These are phyloP conservation scores for Pestalotiopsis sp. DNA, from an alignment of 2,329 filamentous ascomycete species.

Conservation along the genomic window DNA sequence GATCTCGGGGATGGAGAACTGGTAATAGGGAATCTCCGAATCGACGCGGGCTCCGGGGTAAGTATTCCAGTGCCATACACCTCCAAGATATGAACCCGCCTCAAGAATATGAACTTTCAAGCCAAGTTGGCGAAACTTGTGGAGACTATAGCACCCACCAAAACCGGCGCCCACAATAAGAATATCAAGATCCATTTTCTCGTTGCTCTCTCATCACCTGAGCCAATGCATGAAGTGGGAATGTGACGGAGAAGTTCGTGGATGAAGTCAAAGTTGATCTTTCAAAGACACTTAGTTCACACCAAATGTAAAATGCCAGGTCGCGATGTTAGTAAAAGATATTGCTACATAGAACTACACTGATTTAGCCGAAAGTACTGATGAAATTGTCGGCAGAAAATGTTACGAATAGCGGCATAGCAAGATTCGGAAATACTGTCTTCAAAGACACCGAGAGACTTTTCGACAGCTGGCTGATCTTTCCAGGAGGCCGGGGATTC, in stretches of 20 bases:
- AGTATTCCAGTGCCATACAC: background rate
- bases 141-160: constrained; percentile 6
- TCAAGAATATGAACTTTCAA: background rate
- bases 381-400: background rate
- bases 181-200: background rate
- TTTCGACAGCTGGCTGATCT: background rate
- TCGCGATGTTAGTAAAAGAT: background rate
- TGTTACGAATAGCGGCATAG: background rate
- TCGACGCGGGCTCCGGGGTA: constrained; percentile 3
- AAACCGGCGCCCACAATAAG: background rate
- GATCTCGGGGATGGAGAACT: constrained; percentile 1
- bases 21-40: constrained; percentile 2
- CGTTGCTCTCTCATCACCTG: background rate
- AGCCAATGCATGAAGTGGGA: background rate
- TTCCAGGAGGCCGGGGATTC: background rate
- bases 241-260: too few relatives aligned
- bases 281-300: too few relatives aligned
- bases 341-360: background rate
- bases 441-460: background rate
- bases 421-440: background rate
- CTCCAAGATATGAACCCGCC: background rate
- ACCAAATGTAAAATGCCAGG: background rate
- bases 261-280: too few relatives aligned
- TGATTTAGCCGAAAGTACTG: background rate
- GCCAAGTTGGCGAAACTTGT: background rate